Evolutionary conservation across 768 basidiomycete species (phyloP).

Genomic region (Amyloporia xantha): DNA sequence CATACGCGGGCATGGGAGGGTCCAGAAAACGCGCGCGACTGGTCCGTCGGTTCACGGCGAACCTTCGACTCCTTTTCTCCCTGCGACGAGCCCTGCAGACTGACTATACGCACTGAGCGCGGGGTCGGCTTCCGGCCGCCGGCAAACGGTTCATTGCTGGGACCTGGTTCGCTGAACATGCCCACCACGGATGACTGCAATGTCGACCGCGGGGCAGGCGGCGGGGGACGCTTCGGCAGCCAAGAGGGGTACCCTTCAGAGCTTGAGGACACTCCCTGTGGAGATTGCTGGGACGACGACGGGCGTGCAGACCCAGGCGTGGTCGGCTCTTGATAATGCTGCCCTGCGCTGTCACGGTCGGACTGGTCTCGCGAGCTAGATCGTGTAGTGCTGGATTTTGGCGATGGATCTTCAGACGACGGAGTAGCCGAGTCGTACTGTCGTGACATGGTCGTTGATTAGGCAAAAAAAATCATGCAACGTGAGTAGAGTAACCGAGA

Average conservation of each 20-base stretch:
- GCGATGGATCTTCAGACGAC: conserved; percentile 17
- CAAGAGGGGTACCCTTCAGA: conserved; percentile 78
- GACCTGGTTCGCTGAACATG: conserved; percentile 26
- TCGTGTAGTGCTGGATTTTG: conserved; percentile 20
- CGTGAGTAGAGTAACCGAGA: conserved; percentile 16
- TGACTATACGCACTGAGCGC: conserved; percentile 77
- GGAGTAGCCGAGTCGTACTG: conserved; percentile 20
- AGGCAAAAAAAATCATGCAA: conserved; percentile 20
- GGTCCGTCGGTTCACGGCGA: conserved; percentile 44
- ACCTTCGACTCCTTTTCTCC: conserved; percentile 28
- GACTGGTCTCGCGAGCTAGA: conserved; percentile 14
- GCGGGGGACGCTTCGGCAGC: conserved; percentile 74
- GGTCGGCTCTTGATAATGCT: conserved; percentile 11
- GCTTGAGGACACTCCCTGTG: conserved; percentile 21
- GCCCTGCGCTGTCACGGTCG: conserved; percentile 9
- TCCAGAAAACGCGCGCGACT: conserved; percentile 30
- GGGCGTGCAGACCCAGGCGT: conserved; percentile 11
- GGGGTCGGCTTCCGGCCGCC: conserved; percentile 76
- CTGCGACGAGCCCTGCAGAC: conserved; percentile 46
- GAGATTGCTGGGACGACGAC: conserved; percentile 20
- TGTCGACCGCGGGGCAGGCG: conserved; percentile 68
- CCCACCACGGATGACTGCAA: conserved; percentile 50
- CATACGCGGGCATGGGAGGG: conserved; percentile 42
- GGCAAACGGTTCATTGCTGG: conserved; percentile 26
- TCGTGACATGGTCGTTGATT: conserved; percentile 25